These are phyloP conservation scores for Mycena latifolia DNA, from an alignment of 768 basidiomycete genomes.

Conservation along the genomic window DNA sequence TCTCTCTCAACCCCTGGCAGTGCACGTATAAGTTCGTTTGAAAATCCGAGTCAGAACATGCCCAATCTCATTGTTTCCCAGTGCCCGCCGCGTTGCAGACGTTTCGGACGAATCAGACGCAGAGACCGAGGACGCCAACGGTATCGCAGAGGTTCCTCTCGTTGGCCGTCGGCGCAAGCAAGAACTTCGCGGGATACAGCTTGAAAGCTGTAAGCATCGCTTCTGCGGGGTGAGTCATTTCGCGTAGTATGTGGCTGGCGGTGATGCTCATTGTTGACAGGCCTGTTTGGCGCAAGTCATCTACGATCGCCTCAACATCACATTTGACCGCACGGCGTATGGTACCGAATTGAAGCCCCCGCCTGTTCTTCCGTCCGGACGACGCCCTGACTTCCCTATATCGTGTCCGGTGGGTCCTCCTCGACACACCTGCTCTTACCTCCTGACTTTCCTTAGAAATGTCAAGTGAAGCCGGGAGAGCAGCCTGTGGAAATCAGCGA, in stretches of 20 bases:
- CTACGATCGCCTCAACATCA: constrained; percentile 34
- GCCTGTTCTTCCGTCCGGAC: constrained; percentile 13
- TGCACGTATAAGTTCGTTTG: constrained; percentile 26
- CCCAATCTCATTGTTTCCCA: not conserved
- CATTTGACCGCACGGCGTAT: constrained; percentile 36
- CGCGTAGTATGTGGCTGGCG: too few relatives aligned
- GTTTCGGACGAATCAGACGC: constrained; percentile 35
- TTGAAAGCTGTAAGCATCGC: constrained; percentile 36
- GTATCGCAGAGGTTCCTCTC: constrained; percentile 14
- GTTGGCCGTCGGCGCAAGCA: too few relatives aligned
- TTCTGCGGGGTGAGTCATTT: constrained; percentile 36
- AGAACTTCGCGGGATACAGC: constrained; percentile 35
- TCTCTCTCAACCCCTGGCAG: constrained; percentile 38
- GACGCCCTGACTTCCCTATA: constrained; percentile 35
- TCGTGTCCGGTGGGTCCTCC: constrained; percentile 35
- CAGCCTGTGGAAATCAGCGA: constrained; percentile 35
- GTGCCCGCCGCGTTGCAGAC: constrained; percentile 34
- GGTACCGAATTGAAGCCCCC: constrained; percentile 21
- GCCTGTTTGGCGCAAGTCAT: constrained; percentile 38
- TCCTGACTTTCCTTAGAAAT: constrained; percentile 18
- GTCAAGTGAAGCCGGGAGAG: constrained; percentile 35
- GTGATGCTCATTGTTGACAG: constrained; percentile 17
- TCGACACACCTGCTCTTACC: not conserved
- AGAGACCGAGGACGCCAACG: constrained; percentile 25
- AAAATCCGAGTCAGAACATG: constrained; percentile 3